Evolutionary conservation across 2,329 filamentous ascomycete species (phyloP), one percentile per base, ranked within the genome.

Genomic region (Leptodontidium sp.): DNA sequence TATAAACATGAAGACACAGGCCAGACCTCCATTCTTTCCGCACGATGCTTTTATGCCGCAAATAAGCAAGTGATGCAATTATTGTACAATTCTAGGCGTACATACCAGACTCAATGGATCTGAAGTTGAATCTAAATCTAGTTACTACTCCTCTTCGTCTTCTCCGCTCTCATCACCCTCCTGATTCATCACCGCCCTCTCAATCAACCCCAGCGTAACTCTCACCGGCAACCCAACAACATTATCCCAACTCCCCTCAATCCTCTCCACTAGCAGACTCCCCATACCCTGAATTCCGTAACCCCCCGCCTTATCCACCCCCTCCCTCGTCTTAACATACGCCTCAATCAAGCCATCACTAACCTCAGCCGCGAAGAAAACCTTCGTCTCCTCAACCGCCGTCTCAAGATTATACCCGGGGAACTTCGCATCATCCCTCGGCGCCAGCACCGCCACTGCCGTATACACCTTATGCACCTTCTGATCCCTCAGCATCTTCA

Each of bases 281-380:
- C 93, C 96, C 12, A 95, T 84, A 0, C 95, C 96, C 81, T 99
- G 96, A 64, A 99, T 88, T 1, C 93, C 96, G 80, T 99, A 99
- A 0, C 96, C 96, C 1, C 96, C 96, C 0, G 96, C 96, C 84
- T 98, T 99, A 80, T 98, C 96, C 12, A 89, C 94, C 1, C 96
- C 96, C 83, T 99, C 96, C 66, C 95, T 86, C 26, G 95, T 98
- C 77, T 85, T 87, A 68, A 94, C 91, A 78, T 94, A 94, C 5
- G 83, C 73, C 92, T 26, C 96, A 93, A 84, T 98, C 73, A 97
- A 87, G 69, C 97, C 94, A 81, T 99, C 95, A 15, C 89, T 88
- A 4, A 90, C 84, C 53, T 86, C 87, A 68, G 84, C 81, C 77
- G 94, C 93, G 81, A 99, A 99, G 78, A 87, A 88, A n/a, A 99